Conservation (phyloP, 352 stramenopile genomes). For the Globisporangium barbulae region DNA sequence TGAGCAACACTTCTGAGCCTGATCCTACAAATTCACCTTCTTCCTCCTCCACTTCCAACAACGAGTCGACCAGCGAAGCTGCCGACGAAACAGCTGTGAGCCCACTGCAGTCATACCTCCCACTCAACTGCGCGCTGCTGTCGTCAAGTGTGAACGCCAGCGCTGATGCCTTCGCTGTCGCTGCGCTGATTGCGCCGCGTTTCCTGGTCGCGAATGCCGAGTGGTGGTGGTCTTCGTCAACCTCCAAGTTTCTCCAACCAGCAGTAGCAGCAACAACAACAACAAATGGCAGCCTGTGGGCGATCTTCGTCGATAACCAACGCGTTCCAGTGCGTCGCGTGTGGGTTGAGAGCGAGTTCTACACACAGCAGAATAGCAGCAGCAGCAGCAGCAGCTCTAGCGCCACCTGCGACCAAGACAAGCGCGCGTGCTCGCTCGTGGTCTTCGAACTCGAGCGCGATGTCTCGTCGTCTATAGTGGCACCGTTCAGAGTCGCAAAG, state of each 20-base stretch:
- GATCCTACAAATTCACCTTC: not conserved
- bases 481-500: not conserved
- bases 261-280: not conserved
- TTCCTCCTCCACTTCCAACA: not conserved
- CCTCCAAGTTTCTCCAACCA: not conserved
- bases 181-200: not conserved
- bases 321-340: not conserved
- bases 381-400: too few species aligned
- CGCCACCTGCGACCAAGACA: not conserved
- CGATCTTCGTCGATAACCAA: not conserved
- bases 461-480: not conserved
- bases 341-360: not conserved
- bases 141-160: not conserved
- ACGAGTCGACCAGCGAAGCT: not conserved
- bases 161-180: not conserved
- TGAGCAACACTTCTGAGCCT: not conserved
- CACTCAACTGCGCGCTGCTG: slow-evolving; percentile 1
- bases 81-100: not conserved
- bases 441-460: slow-evolving; percentile 1
- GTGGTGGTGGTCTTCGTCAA: not conserved
- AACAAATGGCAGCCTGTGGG: not conserved
- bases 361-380: not conserved
- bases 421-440: not conserved
- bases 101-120: not conserved
- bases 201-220: not conserved